phyloP scores from a whole-genome alignment of 2,329 filamentous ascomycete species.

The Talaromyces piceae region DNA sequence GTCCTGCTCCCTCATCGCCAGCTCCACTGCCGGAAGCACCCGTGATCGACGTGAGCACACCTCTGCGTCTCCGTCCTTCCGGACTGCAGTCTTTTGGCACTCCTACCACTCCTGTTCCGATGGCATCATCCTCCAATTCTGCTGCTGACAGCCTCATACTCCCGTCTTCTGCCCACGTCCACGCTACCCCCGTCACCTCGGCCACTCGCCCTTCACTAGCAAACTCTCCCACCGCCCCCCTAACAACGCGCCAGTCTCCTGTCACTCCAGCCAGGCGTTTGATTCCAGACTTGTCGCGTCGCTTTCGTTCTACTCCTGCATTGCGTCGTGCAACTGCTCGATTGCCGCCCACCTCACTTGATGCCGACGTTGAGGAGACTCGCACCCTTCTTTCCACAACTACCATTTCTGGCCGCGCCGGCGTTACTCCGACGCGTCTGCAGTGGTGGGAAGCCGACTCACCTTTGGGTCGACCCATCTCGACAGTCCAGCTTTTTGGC shows the following conservation, averaged over 20 bases:
- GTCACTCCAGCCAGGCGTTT: not conserved
- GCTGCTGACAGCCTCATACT: not conserved
- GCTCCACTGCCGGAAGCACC: not conserved
- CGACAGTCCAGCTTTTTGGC: slow-evolving; percentile 6
- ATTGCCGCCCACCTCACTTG: not conserved
- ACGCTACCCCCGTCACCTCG: not conserved
- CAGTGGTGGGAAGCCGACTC: slow-evolving; percentile 4
- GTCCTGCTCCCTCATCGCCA: not conserved
- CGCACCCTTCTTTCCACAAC: slow-evolving; percentile 1
- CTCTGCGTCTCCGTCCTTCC: not conserved
- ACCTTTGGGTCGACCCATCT: slow-evolving; percentile 8
- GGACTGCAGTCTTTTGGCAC: not conserved
- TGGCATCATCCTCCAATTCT: not conserved
- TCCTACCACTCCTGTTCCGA: not conserved
- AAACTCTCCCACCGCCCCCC: no score
- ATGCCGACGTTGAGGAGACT: slow-evolving; percentile 1
- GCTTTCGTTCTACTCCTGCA: not conserved
- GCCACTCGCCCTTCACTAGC: not conserved
- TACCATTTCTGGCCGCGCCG: not conserved
- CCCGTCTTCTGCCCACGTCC: not conserved
- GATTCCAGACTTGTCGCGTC: not conserved
- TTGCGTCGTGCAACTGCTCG: not conserved
- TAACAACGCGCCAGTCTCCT: not conserved
- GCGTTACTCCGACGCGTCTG: not conserved
- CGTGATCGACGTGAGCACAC: not conserved